These are phyloP conservation scores for Leptosphaerulina australis DNA, from an alignment of 2,329 filamentous ascomycete genomes.

Conservation along the genomic window DNA sequence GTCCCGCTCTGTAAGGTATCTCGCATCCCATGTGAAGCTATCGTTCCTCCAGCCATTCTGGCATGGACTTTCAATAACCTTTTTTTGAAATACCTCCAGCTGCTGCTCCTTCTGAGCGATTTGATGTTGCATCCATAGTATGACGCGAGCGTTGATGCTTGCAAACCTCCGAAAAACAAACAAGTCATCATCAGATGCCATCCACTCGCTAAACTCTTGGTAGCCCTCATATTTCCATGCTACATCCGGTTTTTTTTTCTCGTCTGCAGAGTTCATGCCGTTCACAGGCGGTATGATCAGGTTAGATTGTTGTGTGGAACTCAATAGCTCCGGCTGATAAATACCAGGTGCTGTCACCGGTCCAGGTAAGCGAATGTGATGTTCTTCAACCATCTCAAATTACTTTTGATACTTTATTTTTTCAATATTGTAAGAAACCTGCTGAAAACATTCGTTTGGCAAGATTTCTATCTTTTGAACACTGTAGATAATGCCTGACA, in stretches of 20 bases:
- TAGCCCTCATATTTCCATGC: slow-evolving; percentile 39
- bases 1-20: slow-evolving; percentile 10
- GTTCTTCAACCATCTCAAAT: background rate
- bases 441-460: no score
- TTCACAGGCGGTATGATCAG: background rate
- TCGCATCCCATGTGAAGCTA: slow-evolving; percentile 26
- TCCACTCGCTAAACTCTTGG: slow-evolving; percentile 32
- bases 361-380: background rate
- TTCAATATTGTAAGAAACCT: no score
- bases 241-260: background rate
- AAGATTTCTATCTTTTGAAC: no score
- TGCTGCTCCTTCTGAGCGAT: slow-evolving; percentile 23
- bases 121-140: slow-evolving; percentile 34
- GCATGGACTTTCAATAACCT: background rate
- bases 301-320: background rate
- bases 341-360: slow-evolving; percentile 1
- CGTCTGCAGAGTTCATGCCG: background rate
- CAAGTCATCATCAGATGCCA: slow-evolving; percentile 41
- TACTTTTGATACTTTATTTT: no score
- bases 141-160: slow-evolving; percentile 30
- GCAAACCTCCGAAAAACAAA: slow-evolving; percentile 38
- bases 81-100: slow-evolving; percentile 18
- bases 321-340: background rate
- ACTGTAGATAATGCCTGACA: no score
- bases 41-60: slow-evolving; percentile 12